Evolutionary conservation across 2,329 filamentous ascomycete species (phyloP).

Genomic region (Albophoma yamanashiensis): DNA sequence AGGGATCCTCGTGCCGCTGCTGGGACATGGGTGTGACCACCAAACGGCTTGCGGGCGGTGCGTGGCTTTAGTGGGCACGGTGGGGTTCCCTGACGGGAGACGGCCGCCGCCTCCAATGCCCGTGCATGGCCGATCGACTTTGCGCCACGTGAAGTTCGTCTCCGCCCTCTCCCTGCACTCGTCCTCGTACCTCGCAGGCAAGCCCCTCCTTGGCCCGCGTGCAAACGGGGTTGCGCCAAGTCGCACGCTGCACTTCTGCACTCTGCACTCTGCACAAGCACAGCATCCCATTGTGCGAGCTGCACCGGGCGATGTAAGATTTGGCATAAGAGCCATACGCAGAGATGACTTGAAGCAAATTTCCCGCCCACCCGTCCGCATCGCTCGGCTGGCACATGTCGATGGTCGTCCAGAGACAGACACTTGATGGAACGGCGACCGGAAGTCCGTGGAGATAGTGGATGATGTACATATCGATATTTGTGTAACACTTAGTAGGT

Average conservation of each 20-base stretch:
- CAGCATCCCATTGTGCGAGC: not conserved
- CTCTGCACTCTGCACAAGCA: not conserved
- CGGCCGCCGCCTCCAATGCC: not conserved
- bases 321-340: not conserved
- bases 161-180: not conserved
- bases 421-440: not conserved
- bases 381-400: not conserved
- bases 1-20: constrained; percentile 19
- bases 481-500: not conserved
- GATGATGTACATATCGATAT: not conserved
- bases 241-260: not conserved
- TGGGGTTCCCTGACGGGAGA: not conserved
- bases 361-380: not conserved
- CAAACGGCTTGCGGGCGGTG: not conserved
- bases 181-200: not conserved
- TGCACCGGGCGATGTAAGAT: not conserved
- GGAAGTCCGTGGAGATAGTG: not conserved
- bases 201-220: not conserved
- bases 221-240: not conserved
- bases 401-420: not conserved
- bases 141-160: constrained; percentile 5
- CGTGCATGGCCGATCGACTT: constrained; percentile 1
- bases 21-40: constrained; percentile 1
- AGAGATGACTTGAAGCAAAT: not conserved
- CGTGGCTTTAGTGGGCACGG: not conserved